These are phyloP conservation scores for Huntiella savannae DNA, from an alignment of 2,329 filamentous ascomycete genomes.

Conservation along the genomic window DNA sequence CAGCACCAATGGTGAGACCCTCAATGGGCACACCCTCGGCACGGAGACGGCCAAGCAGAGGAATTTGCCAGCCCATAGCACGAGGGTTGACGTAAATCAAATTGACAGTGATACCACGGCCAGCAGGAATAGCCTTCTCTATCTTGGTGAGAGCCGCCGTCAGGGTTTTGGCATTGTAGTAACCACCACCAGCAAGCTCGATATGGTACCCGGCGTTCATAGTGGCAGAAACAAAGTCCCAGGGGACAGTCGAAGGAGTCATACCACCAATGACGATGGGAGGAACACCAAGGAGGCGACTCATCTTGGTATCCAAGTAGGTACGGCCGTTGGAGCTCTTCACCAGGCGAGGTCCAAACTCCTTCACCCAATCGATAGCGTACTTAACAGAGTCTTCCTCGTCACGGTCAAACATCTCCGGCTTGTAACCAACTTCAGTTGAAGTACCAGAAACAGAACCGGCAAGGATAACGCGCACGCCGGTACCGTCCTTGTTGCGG, in stretches of 20 bases:
- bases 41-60: conserved; percentile 58
- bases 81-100: conserved; percentile 80
- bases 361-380: conserved; percentile 93
- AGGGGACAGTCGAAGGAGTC: conserved; percentile 76
- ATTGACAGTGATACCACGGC: conserved; percentile 76
- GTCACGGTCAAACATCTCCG: conserved; percentile 91
- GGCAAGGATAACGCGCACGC: conserved; percentile 86
- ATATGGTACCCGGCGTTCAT: conserved; percentile 95
- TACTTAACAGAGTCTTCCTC: conserved; percentile 89
- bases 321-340: conserved; percentile 78
- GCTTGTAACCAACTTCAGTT: conserved; percentile 87
- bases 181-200: conserved; percentile 75
- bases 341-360: conserved; percentile 80
- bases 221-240: conserved; percentile 79
- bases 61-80: conserved; percentile 86
- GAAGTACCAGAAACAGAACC: conserved; percentile 85
- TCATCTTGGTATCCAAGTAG: conserved; percentile 95
- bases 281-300: conserved; percentile 62
- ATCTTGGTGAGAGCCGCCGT: conserved; percentile 69
- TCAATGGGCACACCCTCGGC: conserved; percentile 80
- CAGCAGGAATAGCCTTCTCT: conserved; percentile 63
- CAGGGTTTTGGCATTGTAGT: conserved; percentile 69
- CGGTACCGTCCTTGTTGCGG: conserved; percentile 96
- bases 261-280: conserved; percentile 85
- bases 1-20: conserved; percentile 79